Evolutionary conservation across 2,329 filamentous ascomycete genomes (phyloP), one percentile per base, ranked within the genome.

Genomic region (Pyrenochaeta sp.): DNA sequence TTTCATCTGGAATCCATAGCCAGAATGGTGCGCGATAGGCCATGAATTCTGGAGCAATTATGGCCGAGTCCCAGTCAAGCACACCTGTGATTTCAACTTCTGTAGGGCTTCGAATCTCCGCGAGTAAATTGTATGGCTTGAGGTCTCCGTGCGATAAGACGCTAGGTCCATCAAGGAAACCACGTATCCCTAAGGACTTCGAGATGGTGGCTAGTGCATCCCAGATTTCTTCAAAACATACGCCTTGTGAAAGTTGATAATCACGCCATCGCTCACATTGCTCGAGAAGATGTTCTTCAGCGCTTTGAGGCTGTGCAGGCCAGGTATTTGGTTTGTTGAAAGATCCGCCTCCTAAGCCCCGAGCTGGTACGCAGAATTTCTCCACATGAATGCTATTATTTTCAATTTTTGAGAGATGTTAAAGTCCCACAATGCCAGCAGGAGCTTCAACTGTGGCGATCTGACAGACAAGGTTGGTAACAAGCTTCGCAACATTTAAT

Each of bases 11-110:
- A 11, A 33, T 41, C 72, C 74, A 77, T 0, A 77, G 35, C 68
- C 68, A 76, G 7, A 61, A 51, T 0, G 74, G 74, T 0, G 73
- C 66, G 7, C 53, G 36, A 35, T 72, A 75, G 1, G 63, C 60
- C 50, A 75, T 58, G 47, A 76, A 75, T 7, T 56, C 52, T 0
- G 74, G 73, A 0, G 59, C 73, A 27, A 77, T 60, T 0, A 64
- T 29, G 4, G 74, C 72, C 17, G 50, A 54, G 31, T 77, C 74
- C 72, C 73, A 76, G 50, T 76, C 72, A 1, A 76, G 56, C 15
- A 76, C 63, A 10, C 39, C 68, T 1, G 66, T 66, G 10, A 72
- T 49, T 6, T 48, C 12, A 6, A 57, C 37, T 11, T 44, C n/a
- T 18, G 37, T 40, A 11, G 48, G 12, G 15, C 46, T 48, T 5